Evolutionary conservation across 2,329 filamentous ascomycete genomes (phyloP).

Genomic region (Stagonosporopsis vannaccii): DNA sequence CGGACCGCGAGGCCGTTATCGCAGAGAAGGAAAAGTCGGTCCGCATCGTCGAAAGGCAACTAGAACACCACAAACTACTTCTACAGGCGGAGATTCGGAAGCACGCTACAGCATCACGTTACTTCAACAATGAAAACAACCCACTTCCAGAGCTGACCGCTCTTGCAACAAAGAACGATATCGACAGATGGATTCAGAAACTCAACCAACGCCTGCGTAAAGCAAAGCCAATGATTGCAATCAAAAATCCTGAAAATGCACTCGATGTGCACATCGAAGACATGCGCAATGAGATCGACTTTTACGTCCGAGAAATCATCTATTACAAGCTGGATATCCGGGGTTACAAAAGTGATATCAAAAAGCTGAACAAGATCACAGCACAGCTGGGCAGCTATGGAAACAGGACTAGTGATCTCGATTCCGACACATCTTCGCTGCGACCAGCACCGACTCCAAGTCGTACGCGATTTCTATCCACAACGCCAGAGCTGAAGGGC

Average conservation of each 20-base stretch:
- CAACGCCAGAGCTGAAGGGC: constrained; percentile 28
- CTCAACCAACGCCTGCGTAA: constrained; percentile 44
- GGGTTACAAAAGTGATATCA: constrained; percentile 54
- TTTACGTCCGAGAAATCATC: constrained; percentile 57
- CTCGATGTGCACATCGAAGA: constrained; percentile 31
- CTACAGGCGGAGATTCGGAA: constrained; percentile 52
- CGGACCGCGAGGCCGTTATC: constrained; percentile 43
- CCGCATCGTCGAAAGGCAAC: constrained; percentile 42
- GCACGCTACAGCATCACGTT: constrained; percentile 42
- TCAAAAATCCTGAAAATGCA: constrained; percentile 6
- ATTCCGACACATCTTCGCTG: constrained; percentile 39
- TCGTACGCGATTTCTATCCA: constrained; percentile 25
- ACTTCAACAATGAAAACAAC: constrained; percentile 29
- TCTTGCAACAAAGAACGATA: constrained; percentile 41
- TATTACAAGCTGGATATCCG: constrained; percentile 59
- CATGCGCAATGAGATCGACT: constrained; percentile 51
- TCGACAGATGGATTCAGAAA: constrained; percentile 46
- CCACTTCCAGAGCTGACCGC: constrained; percentile 38
- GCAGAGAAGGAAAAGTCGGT: constrained; percentile 42
- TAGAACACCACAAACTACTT: constrained; percentile 51
- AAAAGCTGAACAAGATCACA: constrained; percentile 42
- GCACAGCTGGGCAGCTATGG: constrained; percentile 33
- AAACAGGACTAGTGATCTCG: constrained; percentile 33
- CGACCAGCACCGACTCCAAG: constrained; percentile 35
- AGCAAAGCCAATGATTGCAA: constrained; percentile 22